Evolutionary conservation across 495 filamentous ascomycete species (phyloP).

Genomic region (Aspergillus conjunctus): DNA sequence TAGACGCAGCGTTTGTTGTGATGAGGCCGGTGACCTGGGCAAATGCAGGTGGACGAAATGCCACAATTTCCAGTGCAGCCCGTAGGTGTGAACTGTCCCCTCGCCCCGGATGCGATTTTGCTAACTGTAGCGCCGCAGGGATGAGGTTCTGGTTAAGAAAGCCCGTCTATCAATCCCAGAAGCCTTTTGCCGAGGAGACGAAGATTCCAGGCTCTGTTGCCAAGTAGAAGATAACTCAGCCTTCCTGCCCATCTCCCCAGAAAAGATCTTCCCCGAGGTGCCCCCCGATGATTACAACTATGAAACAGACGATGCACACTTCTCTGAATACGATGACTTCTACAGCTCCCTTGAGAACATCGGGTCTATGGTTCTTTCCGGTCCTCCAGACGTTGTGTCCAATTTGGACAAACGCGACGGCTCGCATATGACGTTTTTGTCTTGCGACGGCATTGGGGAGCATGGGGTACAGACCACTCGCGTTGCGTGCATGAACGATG

Average conservation of each 20-base stretch:
- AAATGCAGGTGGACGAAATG: not conserved
- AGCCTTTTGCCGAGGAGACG: no score
- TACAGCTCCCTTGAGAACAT: not conserved
- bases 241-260: not conserved
- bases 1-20: not conserved
- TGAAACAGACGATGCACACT: not conserved
- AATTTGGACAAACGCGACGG: constrained; percentile 2
- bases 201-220: not conserved
- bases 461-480: not conserved
- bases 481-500: constrained; percentile 2
- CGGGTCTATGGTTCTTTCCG: not conserved
- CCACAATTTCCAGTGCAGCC: not conserved
- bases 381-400: not conserved
- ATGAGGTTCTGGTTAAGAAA: not conserved
- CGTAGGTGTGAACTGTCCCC: not conserved
- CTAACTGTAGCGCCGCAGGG: not conserved
- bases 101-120: not conserved
- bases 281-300: not conserved
- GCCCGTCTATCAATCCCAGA: not conserved
- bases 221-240: not conserved
- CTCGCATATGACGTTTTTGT: not conserved
- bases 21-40: not conserved
- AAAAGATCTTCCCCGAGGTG: not conserved
- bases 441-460: not conserved
- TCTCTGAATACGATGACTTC: not conserved